Base-by-base conservation (phyloP, 2,329 filamentous ascomycete genomes). In the Fusarium sp. region DNA sequence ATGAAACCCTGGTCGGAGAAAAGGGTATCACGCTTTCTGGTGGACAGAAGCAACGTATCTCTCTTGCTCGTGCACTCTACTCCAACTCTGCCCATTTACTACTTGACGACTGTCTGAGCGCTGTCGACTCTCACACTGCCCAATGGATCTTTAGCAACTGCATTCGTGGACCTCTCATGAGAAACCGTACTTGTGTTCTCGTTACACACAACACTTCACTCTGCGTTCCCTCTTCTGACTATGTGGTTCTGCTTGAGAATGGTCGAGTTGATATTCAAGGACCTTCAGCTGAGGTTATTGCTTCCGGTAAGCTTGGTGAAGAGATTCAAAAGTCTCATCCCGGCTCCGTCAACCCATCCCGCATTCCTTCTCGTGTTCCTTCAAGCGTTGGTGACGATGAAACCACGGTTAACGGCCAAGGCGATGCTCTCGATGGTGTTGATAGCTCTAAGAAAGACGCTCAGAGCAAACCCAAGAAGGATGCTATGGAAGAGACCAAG, bases 91-190 rank as follows among this genome's bases (percentile, higher is more conserved):
- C 91, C 57, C 95, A 98, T 80, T 83, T 99, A 18, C 87, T 99
- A 14, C 87, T 99, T 53, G 96, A 99, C 77, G 96, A 99, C 80
- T 97, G 97, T 70, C 87, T 99, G 45, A 98, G 95, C 78, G 96
- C 96, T 32, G 96, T 99, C 37, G 96, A 99, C 80, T 97, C 96
- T 6, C 96, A 99, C 76, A 98, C 96, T 0, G 95, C 95, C 4
- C 97, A 98, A 80, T 98, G 97, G 91, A 98, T 99, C 73, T 98
- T 98, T 82, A 92, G 92, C 78, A 92, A 97, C 81, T 97, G 95
- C 65, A 91, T 99, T 70, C 91, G 91, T 75, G 96, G 96, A 4
- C 93, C 93, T 9, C 83, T 99, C 55, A 98, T 99, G 96, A 84
- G 88, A 63, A 87, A 91, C 77, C 90, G 96, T 44, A 98, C 96